A percentile compares a stretch with the other conserved stretches of the same genome.
These are phyloP conservation scores for Rhododendron simsii DNA, from an alignment of 148 eudicot species.

Conservation along the genomic window DNA sequence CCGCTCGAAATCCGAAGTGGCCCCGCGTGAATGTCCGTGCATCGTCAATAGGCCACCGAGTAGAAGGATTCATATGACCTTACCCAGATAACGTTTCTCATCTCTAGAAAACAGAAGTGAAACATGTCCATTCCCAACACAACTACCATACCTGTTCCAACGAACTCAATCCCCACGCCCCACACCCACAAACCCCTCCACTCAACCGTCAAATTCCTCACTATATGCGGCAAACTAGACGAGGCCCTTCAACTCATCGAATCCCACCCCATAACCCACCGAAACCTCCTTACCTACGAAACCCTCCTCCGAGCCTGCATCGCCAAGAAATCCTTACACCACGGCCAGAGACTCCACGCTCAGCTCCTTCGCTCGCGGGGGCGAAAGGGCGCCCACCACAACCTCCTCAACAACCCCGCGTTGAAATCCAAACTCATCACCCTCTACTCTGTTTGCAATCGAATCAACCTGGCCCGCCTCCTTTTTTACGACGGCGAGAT, in stretches of 20 bases:
- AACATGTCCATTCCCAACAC: constrained; percentile 15
- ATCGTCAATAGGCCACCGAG: no score
- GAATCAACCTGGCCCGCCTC: constrained; percentile 28
- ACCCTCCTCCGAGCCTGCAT: constrained; percentile 37
- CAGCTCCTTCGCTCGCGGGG: constrained; percentile 22
- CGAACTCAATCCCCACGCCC: constrained; percentile 18
- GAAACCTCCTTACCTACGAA: constrained; percentile 19
- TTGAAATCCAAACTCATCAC: constrained; percentile 17
- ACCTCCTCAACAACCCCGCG: neutral
- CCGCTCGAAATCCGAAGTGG: no score
- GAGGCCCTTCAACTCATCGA: constrained; percentile 25
- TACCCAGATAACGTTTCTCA: no score
- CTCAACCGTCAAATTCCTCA: constrained; percentile 26
- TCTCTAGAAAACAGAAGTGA: no score
- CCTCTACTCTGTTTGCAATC: constrained; percentile 34
- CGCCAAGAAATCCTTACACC: constrained; percentile 27
- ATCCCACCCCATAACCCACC: constrained; percentile 4
- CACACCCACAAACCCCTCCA: constrained; percentile 19
- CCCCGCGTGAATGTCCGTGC: no score
- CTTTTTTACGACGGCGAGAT: constrained; percentile 25
- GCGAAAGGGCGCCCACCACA: neutral
- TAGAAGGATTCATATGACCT: no score
- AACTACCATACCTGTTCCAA: constrained; percentile 13
- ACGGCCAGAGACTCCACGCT: constrained; percentile 32
- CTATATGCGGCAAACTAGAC: constrained; percentile 30